phyloP scores from a whole-genome alignment of 1,284 basidiomycete genomes.

The Tylopilus sp. region DNA sequence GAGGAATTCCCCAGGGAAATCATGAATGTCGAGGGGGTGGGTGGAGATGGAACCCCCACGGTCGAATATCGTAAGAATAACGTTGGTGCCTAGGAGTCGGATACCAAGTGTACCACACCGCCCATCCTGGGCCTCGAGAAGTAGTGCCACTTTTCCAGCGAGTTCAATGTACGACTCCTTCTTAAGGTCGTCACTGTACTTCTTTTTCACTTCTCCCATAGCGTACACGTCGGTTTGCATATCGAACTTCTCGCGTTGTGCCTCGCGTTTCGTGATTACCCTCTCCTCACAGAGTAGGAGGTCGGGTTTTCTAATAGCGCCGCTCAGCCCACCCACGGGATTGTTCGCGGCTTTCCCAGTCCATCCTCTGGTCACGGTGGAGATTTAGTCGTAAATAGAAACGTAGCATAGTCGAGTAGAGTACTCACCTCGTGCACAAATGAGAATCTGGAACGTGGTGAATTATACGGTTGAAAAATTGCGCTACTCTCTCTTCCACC shows the following conservation, averaged over 20 bases:
- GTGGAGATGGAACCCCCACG: no score
- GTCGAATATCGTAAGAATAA: slow-evolving; percentile 7
- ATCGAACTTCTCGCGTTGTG: no score
- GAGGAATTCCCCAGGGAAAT: not conserved
- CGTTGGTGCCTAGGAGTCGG: not conserved
- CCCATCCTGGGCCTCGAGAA: slow-evolving; percentile 8
- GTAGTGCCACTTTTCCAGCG: no score
- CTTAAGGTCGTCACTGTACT: not conserved
- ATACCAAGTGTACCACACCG: not conserved
- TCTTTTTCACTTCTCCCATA: slow-evolving; percentile 10
- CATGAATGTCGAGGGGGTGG: slow-evolving; percentile 7
- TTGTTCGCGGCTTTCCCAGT: no score
- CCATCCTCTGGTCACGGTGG: not conserved
- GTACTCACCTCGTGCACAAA: no score
- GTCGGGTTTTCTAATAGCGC: slow-evolving; percentile 3
- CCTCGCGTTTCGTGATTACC: not conserved
- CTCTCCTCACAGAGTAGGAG: slow-evolving; percentile 7
- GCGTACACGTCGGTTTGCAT: not conserved
- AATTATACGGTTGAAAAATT: no score
- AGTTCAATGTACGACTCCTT: slow-evolving; percentile 2
- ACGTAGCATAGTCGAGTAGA: no score
- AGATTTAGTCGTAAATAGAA: not conserved
- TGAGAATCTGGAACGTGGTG: no score
- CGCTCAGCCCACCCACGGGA: slow-evolving; percentile 4
- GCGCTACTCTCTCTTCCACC: no score